Base-by-base conservation (phyloP, 805 yeast species). In the Cyberlindnera lachancei region DNA sequence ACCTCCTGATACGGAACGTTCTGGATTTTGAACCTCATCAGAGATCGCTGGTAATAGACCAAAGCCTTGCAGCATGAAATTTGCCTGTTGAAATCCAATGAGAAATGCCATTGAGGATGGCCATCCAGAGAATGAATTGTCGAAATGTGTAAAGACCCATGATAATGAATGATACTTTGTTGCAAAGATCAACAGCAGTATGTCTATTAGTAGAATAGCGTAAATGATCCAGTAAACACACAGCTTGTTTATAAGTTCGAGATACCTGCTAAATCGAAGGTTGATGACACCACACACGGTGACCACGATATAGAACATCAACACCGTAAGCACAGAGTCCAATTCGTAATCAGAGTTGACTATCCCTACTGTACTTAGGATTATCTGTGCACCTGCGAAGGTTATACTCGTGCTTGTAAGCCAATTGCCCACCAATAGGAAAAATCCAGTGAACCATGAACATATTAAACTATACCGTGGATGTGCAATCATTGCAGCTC, bases 371-470 rank as follows among this genome's bases (percentile, higher is more conserved):
- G 81, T 67, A 3, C 84, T 73, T 6, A 82, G 60, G 12, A 81
- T 69, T 45, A 82, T 74, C 50, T 80, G 87, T 1, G 88, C 70
- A 3, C 90, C 92, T 3, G 84, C 79, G 55, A 77, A 82, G 15
- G 83, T 67, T 32, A 79, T 77, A 37, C 84, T 74, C 5, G 79
- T 73, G 36, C 82, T 73, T 70, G 79, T 80, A 3, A 85, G 70
- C 84, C 86, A 76, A 49, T 79, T 81, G 1, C 92, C 92, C 17
- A 82, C 63, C 14, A 81, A 59, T 32, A 80, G 58, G 39, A 75
- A 70, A 82, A 88, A 82, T 0, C 92, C 92, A 0, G 85, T 79
- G 46, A 70, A 74, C 90, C 90, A 82, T 3, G 86, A 75, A 30
- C 77, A 63, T 5, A 73, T 51, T 23, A 68, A 54, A n/a, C 81